Conservation (phyloP, 2,329 filamentous ascomycete species). For the Ascochyta viciae-villosae region DNA sequence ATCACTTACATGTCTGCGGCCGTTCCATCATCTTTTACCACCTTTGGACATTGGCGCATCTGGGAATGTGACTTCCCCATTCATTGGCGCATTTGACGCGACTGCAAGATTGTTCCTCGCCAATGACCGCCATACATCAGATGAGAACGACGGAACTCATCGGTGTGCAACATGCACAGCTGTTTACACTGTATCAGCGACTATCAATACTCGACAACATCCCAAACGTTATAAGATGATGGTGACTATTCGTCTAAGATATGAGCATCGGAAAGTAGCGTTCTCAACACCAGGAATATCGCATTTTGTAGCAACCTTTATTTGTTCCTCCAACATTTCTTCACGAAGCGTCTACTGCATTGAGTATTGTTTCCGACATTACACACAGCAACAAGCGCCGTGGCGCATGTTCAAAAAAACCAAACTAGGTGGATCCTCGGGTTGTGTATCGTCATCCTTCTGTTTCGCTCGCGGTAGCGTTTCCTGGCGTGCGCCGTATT, state of each 20-base stretch:
- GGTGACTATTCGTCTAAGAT: too few species aligned
- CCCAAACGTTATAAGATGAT: neutral
- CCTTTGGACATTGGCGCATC: neutral
- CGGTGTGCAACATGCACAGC: neutral
- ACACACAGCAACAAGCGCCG: neutral
- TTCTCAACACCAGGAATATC: neutral
- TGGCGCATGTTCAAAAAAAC: neutral
- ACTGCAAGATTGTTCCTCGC: neutral
- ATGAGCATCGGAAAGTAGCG: neutral
- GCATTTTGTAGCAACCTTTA: neutral
- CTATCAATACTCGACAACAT: neutral
- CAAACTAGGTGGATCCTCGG: neutral
- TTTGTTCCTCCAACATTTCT: neutral
- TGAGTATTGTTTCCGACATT: neutral
- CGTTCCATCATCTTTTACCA: neutral
- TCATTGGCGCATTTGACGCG: constrained; percentile 11
- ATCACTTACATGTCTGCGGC: neutral
- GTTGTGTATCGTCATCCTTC: neutral
- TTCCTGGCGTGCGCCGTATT: neutral
- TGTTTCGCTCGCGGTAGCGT: constrained; percentile 1
- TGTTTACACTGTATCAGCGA: neutral
- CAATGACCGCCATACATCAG: neutral
- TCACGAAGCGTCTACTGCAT: constrained; percentile 1
- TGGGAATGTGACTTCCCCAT: neutral
- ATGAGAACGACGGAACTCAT: neutral